Evolutionary conservation across 768 basidiomycete species (phyloP).

Genomic region (Mycena chlorophos): DNA sequence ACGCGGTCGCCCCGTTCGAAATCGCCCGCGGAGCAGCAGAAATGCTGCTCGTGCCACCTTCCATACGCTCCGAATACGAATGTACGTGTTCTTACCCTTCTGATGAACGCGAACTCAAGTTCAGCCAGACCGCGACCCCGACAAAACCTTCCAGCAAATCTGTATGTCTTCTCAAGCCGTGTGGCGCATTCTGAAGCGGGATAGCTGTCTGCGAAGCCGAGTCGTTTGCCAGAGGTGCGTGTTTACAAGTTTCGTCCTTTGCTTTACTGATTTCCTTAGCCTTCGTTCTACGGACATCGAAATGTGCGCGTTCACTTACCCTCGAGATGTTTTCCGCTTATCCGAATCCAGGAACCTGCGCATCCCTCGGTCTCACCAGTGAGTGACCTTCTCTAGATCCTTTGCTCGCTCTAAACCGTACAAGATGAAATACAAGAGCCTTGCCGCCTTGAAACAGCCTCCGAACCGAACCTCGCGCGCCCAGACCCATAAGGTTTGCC

Average conservation of each 20-base stretch:
- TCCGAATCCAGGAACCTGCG: neutral
- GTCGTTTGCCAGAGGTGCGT: neutral
- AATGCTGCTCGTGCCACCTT: neutral
- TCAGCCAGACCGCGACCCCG: neutral
- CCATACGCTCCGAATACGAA: neutral
- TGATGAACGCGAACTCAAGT: neutral
- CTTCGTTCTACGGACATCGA: neutral
- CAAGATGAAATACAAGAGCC: neutral
- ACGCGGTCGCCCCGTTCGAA: conserved; percentile 10
- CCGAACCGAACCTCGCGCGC: neutral
- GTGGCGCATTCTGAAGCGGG: neutral
- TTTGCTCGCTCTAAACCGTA: neutral
- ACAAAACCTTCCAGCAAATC: neutral
- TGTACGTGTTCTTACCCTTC: neutral
- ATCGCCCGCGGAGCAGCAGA: too few species aligned
- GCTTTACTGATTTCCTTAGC: neutral
- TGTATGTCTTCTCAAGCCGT: neutral
- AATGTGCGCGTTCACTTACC: neutral
- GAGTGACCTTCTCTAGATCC: neutral
- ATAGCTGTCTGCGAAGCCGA: neutral
- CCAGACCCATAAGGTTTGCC: neutral
- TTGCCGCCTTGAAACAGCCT: neutral
- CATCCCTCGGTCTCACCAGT: neutral
- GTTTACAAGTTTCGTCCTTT: neutral
- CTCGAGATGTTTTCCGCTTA: neutral